Evolutionary conservation across 306 rosid species (phyloP).

Genomic region (Cicer chorassanicum): DNA sequence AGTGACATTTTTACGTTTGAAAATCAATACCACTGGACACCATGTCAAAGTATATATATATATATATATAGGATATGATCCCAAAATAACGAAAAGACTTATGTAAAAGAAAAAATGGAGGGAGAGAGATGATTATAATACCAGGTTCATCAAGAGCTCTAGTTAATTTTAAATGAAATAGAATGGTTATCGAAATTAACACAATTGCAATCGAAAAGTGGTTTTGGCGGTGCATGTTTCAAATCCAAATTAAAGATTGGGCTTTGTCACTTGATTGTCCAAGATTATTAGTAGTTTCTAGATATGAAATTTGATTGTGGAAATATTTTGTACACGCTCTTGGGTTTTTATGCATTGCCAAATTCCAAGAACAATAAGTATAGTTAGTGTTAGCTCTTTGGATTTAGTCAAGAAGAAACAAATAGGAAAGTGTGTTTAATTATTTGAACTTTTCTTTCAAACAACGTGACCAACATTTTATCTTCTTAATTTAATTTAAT

Average conservation of each 20-base stretch:
- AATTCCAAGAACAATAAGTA: background rate
- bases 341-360: constrained; percentile 38
- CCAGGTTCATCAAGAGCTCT: constrained; percentile 62
- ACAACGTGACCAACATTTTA: background rate
- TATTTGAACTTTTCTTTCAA: constrained; percentile 24
- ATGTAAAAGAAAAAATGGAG: background rate
- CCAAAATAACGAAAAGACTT: background rate
- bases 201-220: constrained; percentile 30
- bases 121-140: constrained; percentile 25
- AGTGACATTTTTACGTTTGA: too few species aligned
- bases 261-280: background rate
- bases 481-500: too few species aligned
- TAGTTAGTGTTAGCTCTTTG: background rate
- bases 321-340: background rate
- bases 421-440: background rate
- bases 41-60: too few species aligned
- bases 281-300: background rate
- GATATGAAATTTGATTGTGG: constrained; percentile 6
- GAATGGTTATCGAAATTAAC: constrained; percentile 34
- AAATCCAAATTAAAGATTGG: background rate
- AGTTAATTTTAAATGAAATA: constrained; percentile 31
- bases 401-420: constrained; percentile 42
- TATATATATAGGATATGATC: background rate
- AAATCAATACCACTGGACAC: too few species aligned
- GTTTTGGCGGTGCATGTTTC: constrained; percentile 50